These are phyloP conservation scores for Salix udensis DNA, from an alignment of 345 rosid species.

Conservation along the genomic window DNA sequence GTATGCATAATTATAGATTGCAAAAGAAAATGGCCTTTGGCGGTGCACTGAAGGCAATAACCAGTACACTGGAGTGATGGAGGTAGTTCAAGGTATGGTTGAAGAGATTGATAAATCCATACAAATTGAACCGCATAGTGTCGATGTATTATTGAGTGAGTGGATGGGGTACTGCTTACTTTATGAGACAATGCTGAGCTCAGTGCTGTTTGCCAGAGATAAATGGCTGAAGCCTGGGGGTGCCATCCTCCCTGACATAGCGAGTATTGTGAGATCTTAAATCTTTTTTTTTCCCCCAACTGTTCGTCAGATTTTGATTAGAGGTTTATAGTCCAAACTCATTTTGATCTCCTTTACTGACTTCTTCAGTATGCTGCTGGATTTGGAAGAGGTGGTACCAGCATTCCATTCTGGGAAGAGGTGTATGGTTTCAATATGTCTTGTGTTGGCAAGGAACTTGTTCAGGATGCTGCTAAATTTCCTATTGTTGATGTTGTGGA, in stretches of 20 bases:
- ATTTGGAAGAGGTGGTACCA: constrained; percentile 84
- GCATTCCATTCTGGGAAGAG: constrained; percentile 91
- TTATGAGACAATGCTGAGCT: constrained; percentile 88
- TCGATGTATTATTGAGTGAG: constrained; percentile 81
- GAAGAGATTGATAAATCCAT: constrained; percentile 62
- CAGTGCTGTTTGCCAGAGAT: constrained; percentile 92
- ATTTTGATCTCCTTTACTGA: constrained; percentile 3
- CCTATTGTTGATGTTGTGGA: constrained; percentile 74
- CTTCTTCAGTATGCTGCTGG: constrained; percentile 73
- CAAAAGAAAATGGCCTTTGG: constrained; percentile 68
- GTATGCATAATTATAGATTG: constrained; percentile 47
- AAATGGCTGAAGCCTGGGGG: constrained; percentile 98
- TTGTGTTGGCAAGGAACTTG: constrained; percentile 69
- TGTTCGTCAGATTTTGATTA: background rate
- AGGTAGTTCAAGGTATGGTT: constrained; percentile 84
- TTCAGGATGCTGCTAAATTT: constrained; percentile 56
- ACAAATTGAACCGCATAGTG: constrained; percentile 61
- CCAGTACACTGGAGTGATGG: constrained; percentile 44
- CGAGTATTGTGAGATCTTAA: constrained; percentile 65
- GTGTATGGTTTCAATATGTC: constrained; percentile 90
- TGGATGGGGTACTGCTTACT: constrained; percentile 99
- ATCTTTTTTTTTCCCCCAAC: background rate
- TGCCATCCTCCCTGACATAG: constrained; percentile 93
- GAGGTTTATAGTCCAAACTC: background rate
- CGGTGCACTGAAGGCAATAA: constrained; percentile 26